These are phyloP conservation scores for Penicillium angulare DNA, from an alignment of 495 filamentous ascomycete species.

Conservation along the genomic window DNA sequence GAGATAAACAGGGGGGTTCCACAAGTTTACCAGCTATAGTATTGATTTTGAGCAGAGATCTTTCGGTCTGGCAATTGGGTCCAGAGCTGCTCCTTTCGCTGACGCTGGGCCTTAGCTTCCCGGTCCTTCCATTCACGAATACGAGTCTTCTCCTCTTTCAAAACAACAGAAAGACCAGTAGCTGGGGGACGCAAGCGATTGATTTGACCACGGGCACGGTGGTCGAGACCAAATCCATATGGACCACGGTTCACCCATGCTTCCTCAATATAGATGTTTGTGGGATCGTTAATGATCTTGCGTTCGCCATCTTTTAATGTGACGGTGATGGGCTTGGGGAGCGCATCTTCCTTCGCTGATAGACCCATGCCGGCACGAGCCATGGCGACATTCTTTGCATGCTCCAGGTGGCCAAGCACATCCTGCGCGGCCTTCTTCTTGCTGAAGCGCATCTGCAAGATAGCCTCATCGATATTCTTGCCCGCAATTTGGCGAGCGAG, in stretches of 20 bases:
- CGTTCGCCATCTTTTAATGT: constrained; percentile 45
- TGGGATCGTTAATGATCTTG: constrained; percentile 64
- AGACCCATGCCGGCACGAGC: constrained; percentile 82
- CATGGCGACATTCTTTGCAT: constrained; percentile 74
- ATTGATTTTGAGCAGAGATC: constrained; percentile 69
- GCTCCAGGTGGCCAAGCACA: constrained; percentile 70
- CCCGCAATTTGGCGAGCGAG: constrained; percentile 85
- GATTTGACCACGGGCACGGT: constrained; percentile 67
- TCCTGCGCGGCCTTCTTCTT: constrained; percentile 90
- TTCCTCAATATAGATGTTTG: constrained; percentile 79
- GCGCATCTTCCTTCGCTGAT: constrained; percentile 28
- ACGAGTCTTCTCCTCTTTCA: constrained; percentile 92
- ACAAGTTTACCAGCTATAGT: constrained; percentile 74
- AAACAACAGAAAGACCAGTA: constrained; percentile 73
- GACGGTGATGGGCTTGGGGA: constrained; percentile 36
- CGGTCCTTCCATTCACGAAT: constrained; percentile 75
- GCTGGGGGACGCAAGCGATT: constrained; percentile 61
- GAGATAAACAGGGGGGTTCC: constrained; percentile 5
- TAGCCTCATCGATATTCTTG: constrained; percentile 84
- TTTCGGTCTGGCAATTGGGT: constrained; percentile 72
- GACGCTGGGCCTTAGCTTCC: constrained; percentile 66
- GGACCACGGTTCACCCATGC: constrained; percentile 85
- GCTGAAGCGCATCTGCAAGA: constrained; percentile 91
- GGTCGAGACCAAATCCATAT: constrained; percentile 53
- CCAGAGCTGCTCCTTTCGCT: constrained; percentile 73